Conservation (phyloP, 176 grass and related monocot genomes). For the Saccharum spontaneum region DNA sequence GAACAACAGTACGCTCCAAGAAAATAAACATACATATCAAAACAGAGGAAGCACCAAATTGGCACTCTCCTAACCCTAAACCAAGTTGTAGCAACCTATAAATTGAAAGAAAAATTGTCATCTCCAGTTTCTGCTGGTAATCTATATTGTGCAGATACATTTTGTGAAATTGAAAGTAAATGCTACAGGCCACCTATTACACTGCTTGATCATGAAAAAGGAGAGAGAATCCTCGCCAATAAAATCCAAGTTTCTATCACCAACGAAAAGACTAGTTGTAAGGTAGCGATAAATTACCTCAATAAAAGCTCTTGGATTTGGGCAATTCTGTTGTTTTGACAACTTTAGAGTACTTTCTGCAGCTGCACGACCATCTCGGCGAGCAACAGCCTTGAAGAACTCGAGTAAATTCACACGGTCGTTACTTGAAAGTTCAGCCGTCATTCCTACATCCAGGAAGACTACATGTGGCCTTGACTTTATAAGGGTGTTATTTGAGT, state of each 20-base stretch:
- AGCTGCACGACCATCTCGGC: slow-evolving; percentile 78
- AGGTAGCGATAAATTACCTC: slow-evolving; percentile 57
- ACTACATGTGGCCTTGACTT: slow-evolving; percentile 94
- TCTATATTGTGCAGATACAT: not conserved
- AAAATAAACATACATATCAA: not conserved
- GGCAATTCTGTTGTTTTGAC: slow-evolving; percentile 89
- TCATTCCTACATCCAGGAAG: slow-evolving; percentile 99
- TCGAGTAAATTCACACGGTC: slow-evolving; percentile 90
- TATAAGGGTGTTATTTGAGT: slow-evolving; percentile 52
- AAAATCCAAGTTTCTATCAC: not conserved
- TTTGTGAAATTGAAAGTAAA: slow-evolving; percentile 1
- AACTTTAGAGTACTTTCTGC: slow-evolving; percentile 82
- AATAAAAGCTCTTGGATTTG: slow-evolving; percentile 91
- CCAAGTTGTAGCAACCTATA: not conserved
- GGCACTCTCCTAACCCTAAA: not conserved
- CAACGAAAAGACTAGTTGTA: not conserved
- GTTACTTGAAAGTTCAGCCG: slow-evolving; percentile 85
- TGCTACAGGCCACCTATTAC: not conserved
- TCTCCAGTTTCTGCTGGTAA: not conserved
- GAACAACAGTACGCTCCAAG: not conserved
- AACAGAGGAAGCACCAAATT: not conserved
- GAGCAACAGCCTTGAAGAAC: slow-evolving; percentile 96
- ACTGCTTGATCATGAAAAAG: not conserved
- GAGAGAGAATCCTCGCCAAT: not conserved
- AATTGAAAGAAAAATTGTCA: not conserved